Conservation (phyloP, 2,329 filamentous ascomycete species). For the Colletotrichum theobromicola region DNA sequence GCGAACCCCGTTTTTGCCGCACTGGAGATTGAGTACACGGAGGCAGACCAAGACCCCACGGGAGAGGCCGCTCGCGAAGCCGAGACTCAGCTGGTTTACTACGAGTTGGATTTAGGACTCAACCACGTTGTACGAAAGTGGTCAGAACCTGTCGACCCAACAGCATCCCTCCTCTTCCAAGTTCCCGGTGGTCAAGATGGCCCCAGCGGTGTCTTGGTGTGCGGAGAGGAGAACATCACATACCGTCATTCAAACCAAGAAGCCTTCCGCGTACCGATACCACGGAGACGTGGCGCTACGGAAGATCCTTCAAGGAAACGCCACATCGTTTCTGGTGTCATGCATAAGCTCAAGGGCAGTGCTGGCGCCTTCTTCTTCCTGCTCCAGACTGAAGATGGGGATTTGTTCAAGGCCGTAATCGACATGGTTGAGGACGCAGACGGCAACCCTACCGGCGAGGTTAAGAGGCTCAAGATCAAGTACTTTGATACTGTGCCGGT, state of each 20-base stretch:
- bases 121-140: constrained; percentile 98
- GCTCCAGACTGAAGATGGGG: constrained; percentile 95
- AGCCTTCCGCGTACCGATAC: constrained; percentile 87
- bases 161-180: constrained; percentile 89
- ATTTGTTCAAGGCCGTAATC: constrained; percentile 94
- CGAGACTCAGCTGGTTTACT: constrained; percentile 94
- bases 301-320: constrained; percentile 94
- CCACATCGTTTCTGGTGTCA: constrained; percentile 86
- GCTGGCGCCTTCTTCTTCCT: constrained; percentile 95
- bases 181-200: constrained; percentile 94
- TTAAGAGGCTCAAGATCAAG: constrained; percentile 86
- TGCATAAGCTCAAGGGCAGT: constrained; percentile 89
- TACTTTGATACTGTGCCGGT: constrained; percentile 97
- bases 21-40: constrained; percentile 90
- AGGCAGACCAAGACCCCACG: constrained; percentile 88
- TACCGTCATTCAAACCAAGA: constrained; percentile 97
- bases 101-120: constrained; percentile 93
- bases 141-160: constrained; percentile 91
- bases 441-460: constrained; percentile 80
- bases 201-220: constrained; percentile 93
- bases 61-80: constrained; percentile 81
- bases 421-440: constrained; percentile 86
- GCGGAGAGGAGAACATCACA: constrained; percentile 91
- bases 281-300: constrained; percentile 82
- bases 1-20: constrained; percentile 97